A percentile compares a stretch with the other conserved stretches of the same genome.
These are phyloP conservation scores for Anisogramma anomala DNA, from an alignment of 2,329 filamentous ascomycete genomes.

Conservation along the genomic window DNA sequence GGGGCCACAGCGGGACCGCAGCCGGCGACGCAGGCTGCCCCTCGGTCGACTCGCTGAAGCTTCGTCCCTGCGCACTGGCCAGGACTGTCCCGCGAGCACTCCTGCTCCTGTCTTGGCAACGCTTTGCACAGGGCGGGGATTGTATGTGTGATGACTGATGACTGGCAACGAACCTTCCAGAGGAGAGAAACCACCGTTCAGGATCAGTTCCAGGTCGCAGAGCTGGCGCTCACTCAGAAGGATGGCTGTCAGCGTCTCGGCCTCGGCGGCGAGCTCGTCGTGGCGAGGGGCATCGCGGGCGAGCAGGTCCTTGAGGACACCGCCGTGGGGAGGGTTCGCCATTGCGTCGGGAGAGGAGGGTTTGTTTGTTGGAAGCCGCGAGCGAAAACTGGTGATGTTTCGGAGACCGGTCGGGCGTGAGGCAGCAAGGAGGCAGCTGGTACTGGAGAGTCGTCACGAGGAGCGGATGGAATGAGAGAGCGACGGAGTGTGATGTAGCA, in stretches of 20 bases:
- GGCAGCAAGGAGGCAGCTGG: background rate
- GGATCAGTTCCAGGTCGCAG: conserved; percentile 92
- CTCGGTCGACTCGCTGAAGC: background rate
- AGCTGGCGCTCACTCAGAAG: conserved; percentile 86
- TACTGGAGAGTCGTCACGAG: background rate
- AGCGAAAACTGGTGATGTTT: background rate
- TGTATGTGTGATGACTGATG: no score
- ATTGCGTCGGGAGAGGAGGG: conserved; percentile 28
- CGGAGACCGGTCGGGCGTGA: conserved; percentile 9
- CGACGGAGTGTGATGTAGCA: background rate
- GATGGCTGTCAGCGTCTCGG: conserved; percentile 75
- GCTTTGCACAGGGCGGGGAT: no score
- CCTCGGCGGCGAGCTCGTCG: conserved; percentile 67
- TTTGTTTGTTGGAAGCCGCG: background rate
- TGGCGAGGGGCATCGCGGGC: conserved; percentile 82
- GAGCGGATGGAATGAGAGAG: background rate
- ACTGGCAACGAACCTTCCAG: conserved; percentile 63
- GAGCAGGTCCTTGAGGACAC: conserved; percentile 94
- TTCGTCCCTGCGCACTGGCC: background rate
- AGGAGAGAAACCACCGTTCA: conserved; percentile 95
- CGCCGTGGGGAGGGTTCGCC: conserved; percentile 71
- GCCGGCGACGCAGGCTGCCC: background rate
- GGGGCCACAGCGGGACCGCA: background rate
- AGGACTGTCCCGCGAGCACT: no score
- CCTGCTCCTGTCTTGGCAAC: no score